Base-by-base conservation (phyloP, 1,139 yeast genomes). In the Yamadazyma friedrichii region DNA sequence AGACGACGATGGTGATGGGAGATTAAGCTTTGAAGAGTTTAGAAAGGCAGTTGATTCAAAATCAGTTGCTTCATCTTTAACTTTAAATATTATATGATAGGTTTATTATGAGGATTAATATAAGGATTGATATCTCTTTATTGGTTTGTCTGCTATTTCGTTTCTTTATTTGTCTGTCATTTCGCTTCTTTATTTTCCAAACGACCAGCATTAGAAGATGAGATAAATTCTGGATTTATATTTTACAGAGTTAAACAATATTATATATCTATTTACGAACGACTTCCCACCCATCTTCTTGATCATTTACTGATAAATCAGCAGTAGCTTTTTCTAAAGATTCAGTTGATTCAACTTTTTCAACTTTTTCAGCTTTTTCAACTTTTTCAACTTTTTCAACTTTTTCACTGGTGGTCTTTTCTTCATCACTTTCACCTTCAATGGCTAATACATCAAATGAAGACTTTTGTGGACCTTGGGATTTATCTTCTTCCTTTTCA, bases 1-100 rank as follows among this genome's bases (percentile, higher is more conserved):
- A 30, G 99, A 94, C 58, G 59, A 64, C 31, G 98, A 94, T 56
- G 95, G 95, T 1, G 98, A 91, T 57, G 96, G 97, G 1, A 80
- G 78, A 53, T 68, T 94, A 45, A 83, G 85, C 48, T 93, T 89
- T 59, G 91, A 81, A 33, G 99, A 94, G 68, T 94, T 93, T 61
- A 80, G 78, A 53, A 74, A 72, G 44, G 87, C 88, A 0, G 85
- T 85, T 22, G 87, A 84, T 48, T 79, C 82, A 35, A 81, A 82
- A 20, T 76, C 76, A 38, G 80, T 82, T 16, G 85, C 85, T 2
- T 76, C 72, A 46, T 68, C 83, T 9, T 68, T 82, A 60, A 82
- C 88, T 2, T 60, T 73, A 38, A 69, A 68, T 45, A 64, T 67
- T 54, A 64, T 71, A 48, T 71, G 53, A 33, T n/a, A n/a, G 30